Evolutionary conservation across 768 basidiomycete species (phyloP), one percentile per base, ranked within the genome.

Genomic region (Boletellus ananas): DNA sequence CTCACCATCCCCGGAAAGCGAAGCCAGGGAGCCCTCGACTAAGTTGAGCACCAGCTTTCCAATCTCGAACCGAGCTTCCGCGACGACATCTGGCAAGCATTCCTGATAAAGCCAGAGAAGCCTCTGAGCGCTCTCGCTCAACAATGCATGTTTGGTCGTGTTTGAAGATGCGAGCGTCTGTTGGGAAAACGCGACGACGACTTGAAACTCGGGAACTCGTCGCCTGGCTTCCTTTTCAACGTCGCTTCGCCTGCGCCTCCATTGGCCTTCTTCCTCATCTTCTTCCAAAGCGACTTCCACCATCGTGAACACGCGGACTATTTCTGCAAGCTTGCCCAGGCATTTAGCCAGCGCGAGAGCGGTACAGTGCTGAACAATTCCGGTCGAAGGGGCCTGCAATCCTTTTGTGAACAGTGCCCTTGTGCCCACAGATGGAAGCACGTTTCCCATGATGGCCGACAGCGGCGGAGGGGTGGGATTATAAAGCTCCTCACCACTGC

Each of bases 41-140:
- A 85, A 72, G 48, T 74, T 71, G 48, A 73, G 72, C 25, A 94
- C 67, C 18, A 94, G 62, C 64, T 91, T 91, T 2, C 90, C 90
- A 34, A 87, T 81, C 65, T 97, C 94, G 58, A 94, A 97, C 43
- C 84, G 75, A 23, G 83, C 82, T 64, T 94, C 92, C 0, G 82
- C 80, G 4, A 89, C 85, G 1, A 91, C 69, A 1, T 77, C 72
- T 0, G 92, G 90, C 25, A 94, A 66, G 51, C 81, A 84, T 20
- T 75, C 75, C 58, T 95, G 90, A 63, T 96, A 98, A 43, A 94
- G 74, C 79, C 86, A 88, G 52, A 96, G 70, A 36, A 98, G 66
- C 23, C 93, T 69, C 56, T 93, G 82, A 1, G 93, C 83, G 43
- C 80, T 78, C 70, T 97, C 94, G 0, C 84, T 79, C 25, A 96